phyloP scores from a whole-genome alignment of 2,329 filamentous ascomycete genomes.

The Paecilomyces sp. region DNA sequence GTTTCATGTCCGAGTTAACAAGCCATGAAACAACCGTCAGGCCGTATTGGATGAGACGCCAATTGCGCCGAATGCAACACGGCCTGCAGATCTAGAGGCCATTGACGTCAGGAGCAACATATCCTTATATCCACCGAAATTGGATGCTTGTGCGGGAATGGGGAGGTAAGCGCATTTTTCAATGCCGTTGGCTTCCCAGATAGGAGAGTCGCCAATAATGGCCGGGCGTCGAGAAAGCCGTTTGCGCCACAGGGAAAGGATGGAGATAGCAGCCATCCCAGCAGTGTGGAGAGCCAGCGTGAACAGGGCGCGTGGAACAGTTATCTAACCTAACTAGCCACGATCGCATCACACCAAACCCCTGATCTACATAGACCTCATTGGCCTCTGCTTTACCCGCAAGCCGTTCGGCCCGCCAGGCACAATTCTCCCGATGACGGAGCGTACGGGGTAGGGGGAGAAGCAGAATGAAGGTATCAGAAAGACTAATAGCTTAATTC shows the following conservation, averaged over 20 bases:
- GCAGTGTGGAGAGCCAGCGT: neutral
- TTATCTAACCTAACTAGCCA: neutral
- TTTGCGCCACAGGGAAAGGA: neutral
- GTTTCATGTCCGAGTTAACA: neutral
- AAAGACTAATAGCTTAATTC: neutral
- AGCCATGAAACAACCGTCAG: neutral
- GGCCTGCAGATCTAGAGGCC: neutral
- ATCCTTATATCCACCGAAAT: neutral
- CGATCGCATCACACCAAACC: neutral
- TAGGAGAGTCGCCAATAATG: neutral
- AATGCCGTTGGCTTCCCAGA: neutral
- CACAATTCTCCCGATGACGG: neutral
- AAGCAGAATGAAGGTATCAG: neutral
- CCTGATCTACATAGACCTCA: slow-evolving; percentile 1
- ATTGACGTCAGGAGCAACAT: neutral
- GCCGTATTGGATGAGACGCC: neutral
- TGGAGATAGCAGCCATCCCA: neutral
- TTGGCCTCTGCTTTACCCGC: neutral
- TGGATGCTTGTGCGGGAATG: neutral
- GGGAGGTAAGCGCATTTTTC: neutral
- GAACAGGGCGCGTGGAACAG: neutral
- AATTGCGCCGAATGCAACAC: neutral
- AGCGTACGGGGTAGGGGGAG: neutral
- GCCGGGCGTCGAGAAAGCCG: neutral
- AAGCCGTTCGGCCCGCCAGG: neutral